A percentile compares a stretch with the other conserved stretches of the same genome.
These are phyloP conservation scores for Chamaecyparis obtusa DNA, from an alignment of 75 land plant species.

Conservation along the genomic window DNA sequence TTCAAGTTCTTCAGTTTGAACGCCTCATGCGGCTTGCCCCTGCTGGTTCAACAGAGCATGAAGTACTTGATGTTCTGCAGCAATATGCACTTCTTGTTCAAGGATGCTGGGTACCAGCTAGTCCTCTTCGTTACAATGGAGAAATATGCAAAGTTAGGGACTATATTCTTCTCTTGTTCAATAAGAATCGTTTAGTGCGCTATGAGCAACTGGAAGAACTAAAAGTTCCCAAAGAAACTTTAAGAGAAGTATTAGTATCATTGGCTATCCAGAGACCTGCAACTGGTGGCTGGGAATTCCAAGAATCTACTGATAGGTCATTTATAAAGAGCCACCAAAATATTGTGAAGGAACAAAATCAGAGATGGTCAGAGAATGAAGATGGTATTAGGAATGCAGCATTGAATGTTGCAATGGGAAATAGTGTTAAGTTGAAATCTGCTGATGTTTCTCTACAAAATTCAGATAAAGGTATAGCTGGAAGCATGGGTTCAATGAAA, in stretches of 20 bases:
- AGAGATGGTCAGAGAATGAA: constrained; percentile 47
- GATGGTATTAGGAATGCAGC: constrained; percentile 26
- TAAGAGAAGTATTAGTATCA: constrained; percentile 40
- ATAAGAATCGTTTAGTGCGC: constrained; percentile 34
- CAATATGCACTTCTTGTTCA: constrained; percentile 64
- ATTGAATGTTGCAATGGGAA: constrained; percentile 11
- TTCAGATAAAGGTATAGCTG: neutral
- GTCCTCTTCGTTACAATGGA: constrained; percentile 30
- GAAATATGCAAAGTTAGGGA: constrained; percentile 47
- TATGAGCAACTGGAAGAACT: constrained; percentile 35
- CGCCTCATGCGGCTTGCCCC: constrained; percentile 79
- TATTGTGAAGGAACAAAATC: constrained; percentile 60
- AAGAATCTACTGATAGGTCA: constrained; percentile 49
- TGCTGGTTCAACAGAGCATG: constrained; percentile 40
- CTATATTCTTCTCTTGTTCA: constrained; percentile 65
- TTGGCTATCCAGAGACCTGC: constrained; percentile 63
- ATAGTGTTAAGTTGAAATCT: neutral
- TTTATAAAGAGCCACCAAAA: constrained; percentile 63
- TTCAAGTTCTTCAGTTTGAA: constrained; percentile 59
- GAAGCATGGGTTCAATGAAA: constrained; percentile 14
- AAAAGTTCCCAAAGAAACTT: constrained; percentile 20
- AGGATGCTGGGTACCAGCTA: constrained; percentile 86
- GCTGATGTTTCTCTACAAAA: neutral
- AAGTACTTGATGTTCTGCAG: constrained; percentile 55
- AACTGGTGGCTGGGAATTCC: constrained; percentile 73